phyloP scores from a whole-genome alignment of 768 basidiomycete species.

The Calocybe cyanea region DNA sequence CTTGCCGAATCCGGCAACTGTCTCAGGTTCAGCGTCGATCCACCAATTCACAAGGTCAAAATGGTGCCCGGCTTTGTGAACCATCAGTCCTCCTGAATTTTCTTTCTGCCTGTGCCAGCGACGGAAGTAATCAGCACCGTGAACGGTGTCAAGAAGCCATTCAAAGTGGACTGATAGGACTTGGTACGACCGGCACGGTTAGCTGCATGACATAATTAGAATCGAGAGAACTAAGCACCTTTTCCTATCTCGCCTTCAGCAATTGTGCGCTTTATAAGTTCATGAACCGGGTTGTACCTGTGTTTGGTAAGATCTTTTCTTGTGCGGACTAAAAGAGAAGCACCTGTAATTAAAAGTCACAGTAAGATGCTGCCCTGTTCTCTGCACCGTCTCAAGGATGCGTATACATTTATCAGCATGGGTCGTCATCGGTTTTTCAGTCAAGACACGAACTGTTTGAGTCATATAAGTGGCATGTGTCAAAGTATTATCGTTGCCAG shows the following conservation, averaged over 20 bases:
- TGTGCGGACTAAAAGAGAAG: neutral
- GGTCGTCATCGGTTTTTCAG: constrained; percentile 56
- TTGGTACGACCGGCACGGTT: constrained; percentile 6
- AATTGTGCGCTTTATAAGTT: constrained; percentile 43
- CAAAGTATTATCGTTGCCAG: neutral
- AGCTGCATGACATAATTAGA: neutral
- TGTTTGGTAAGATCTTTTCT: neutral
- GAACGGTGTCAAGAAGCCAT: constrained; percentile 50
- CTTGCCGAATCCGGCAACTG: constrained; percentile 43
- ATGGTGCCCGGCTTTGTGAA: constrained; percentile 43
- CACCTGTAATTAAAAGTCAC: constrained; percentile 42
- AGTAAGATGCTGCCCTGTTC: constrained; percentile 36
- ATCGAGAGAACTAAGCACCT: constrained; percentile 16
- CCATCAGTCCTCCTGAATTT: constrained; percentile 42
- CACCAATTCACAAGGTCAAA: constrained; percentile 56
- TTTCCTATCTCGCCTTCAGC: constrained; percentile 44
- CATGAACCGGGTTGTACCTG: constrained; percentile 47
- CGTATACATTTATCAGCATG: constrained; percentile 42
- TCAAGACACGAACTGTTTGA: constrained; percentile 39
- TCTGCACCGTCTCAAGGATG: constrained; percentile 41
- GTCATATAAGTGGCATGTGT: neutral
- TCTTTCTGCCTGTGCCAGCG: constrained; percentile 45
- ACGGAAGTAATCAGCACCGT: constrained; percentile 51
- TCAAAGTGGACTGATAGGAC: constrained; percentile 50
- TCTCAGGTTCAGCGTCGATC: constrained; percentile 42